Evolutionary conservation across 306 rosid species (phyloP), one percentile per base, ranked within the genome.

Genomic region (Abrus precatorius): DNA sequence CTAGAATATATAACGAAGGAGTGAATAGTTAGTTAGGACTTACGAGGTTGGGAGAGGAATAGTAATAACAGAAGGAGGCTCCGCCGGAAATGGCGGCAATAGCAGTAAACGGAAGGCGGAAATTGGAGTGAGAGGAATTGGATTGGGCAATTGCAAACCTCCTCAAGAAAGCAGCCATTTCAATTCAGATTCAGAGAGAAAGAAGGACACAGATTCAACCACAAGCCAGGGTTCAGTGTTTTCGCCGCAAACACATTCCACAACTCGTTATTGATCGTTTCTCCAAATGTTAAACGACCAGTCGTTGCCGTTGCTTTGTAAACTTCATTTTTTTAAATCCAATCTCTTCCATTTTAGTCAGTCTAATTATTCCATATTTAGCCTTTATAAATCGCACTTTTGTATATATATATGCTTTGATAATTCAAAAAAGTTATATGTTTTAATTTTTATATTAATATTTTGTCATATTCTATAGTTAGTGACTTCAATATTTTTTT

Each of bases 41-140:
- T 90, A 96, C 99, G 82, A 92, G 65, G 77, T 81, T 79, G 62
- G 97, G 78, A 32, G 92, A 86, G 65, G 97, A 89, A 36, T 65
- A 77, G 82, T 80, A 89, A 85, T 83, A 96, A 33, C 89, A 43
- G 78, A 81, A 92, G 41, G 99, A 96, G 83, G 86, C 13, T 77
- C 94, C 99, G 64, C 97, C 99, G 67, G 97, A 88, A 81, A 90
- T 74, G 48, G 98, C 98, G 5, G 97, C 97, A 36, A 90, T 56
- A 0, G 97, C 93, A 48, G 94, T 90, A 38, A 92, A 75, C 4
- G 99, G 93, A 3, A 87, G 57, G 11, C 93, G 84, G 74, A 77
- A 91, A 49, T 63, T 41, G 20, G 82, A 20, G 84, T 82, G 62
- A 28, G 80, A 54, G 64, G 89, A 74, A 75, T 85, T 91, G 79